These are phyloP conservation scores for Penicillium waksmanii DNA, from an alignment of 495 filamentous ascomycete genomes.

Conservation along the genomic window DNA sequence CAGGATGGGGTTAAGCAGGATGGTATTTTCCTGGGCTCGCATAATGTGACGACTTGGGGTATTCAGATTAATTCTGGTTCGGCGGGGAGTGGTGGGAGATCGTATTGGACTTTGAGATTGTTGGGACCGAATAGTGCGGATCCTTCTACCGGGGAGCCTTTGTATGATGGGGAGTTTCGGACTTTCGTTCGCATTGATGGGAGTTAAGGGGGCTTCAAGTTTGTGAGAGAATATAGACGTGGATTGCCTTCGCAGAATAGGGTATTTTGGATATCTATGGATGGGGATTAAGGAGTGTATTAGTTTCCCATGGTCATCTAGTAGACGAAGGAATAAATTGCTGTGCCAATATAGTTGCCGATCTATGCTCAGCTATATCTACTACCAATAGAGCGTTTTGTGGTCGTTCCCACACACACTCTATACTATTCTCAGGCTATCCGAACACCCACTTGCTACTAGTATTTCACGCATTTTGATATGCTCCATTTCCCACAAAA, in stretches of 20 bases:
- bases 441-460: neutral
- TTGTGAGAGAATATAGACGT: neutral
- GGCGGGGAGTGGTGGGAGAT: slow-evolving; percentile 6
- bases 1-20: slow-evolving; percentile 16
- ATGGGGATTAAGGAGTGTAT: no score
- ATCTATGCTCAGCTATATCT: no score
- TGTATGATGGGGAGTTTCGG: slow-evolving; percentile 13
- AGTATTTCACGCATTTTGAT: no score
- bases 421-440: no score
- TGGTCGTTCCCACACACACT: no score
- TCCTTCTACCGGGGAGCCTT: slow-evolving; percentile 2
- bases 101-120: slow-evolving; percentile 15
- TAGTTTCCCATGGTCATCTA: neutral
- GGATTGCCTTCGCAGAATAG: neutral
- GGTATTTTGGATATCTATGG: no score
- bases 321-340: no score
- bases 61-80: slow-evolving; percentile 8
- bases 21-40: slow-evolving; percentile 17
- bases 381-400: no score
- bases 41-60: slow-evolving; percentile 21
- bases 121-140: slow-evolving; percentile 13
- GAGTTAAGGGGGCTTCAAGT: neutral
- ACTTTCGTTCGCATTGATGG: slow-evolving; percentile 16
- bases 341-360: no score
- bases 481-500: neutral